Base-by-base conservation (phyloP, 108 stramenopile species). In the Cyclostephanos invisitatus region DNA sequence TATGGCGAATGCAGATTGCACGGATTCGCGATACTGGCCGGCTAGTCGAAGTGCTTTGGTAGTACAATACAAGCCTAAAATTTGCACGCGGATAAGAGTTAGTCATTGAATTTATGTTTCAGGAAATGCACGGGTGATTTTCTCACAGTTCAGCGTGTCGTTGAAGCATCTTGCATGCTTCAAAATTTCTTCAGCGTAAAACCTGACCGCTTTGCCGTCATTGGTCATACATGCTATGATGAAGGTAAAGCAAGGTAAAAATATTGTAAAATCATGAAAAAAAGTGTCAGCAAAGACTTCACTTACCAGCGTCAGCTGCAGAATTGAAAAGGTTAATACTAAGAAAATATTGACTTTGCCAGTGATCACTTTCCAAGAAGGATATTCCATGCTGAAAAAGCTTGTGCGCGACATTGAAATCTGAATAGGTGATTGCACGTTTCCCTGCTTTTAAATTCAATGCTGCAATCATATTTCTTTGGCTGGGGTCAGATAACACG, bases 371-470 rank as follows among this genome's bases (percentile, higher is more conserved):
- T 24, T 20, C 48, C 56, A 77, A 40, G 54, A 72, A 73, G 2
- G 64, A 66, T 51, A 77, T 72, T 21, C 75, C 75, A 67, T 66
- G 64, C 55, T 60, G 18, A 37, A 67, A 74, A n/a, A 67, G 42
- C 9, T 24, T 15, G 2, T 67, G 55, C 0, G 73, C 73, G 8
- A 65, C 44, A 29, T 54, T 53, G 37, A 48, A 67, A 22, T 67
- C 65, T 49, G 73, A 74, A 4, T 44, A 57, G 2, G 57, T 36
- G 27, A 55, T 58, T 9, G 64, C 38, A n/a, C 54, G 53, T 50
- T 36, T 74, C 20, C 73, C 73, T 32, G 64, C 73, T 37, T 67
- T 74, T 57, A 74, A 27, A 61, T 74, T 74, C 47, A 74, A 47
- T 20, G 27, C 14, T 61, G 73, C 73, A 49, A 74, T 48, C n/a